phyloP scores from a whole-genome alignment of 805 yeast species.

The Metschnikowia similis region DNA sequence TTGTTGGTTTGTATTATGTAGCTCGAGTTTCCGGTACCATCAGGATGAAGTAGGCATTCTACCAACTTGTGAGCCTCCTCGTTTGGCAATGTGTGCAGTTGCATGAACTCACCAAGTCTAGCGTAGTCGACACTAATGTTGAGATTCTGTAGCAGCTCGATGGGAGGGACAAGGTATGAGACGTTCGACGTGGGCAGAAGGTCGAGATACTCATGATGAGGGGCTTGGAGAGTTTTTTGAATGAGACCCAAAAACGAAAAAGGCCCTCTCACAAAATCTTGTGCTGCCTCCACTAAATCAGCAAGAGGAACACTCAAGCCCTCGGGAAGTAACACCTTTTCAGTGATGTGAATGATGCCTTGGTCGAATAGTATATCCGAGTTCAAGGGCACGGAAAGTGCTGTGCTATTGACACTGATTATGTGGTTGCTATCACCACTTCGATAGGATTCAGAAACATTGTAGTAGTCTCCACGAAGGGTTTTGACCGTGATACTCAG shows the following conservation, averaged over 20 bases:
- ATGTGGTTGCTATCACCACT: constrained; percentile 21
- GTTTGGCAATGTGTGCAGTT: constrained; percentile 66
- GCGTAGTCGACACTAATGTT: constrained; percentile 44
- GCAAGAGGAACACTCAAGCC: constrained; percentile 47
- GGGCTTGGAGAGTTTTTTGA: constrained; percentile 37
- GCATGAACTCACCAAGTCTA: constrained; percentile 51
- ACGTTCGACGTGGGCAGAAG: constrained; percentile 26
- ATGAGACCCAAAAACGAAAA: constrained; percentile 45
- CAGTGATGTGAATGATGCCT: constrained; percentile 79
- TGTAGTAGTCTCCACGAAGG: constrained; percentile 27
- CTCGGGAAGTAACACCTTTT: constrained; percentile 53
- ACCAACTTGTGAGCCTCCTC: constrained; percentile 45
- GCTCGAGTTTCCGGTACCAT: constrained; percentile 4
- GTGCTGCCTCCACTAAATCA: constrained; percentile 56
- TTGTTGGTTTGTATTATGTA: constrained; percentile 13
- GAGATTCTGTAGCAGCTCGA: constrained; percentile 48
- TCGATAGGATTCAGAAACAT: constrained; percentile 17
- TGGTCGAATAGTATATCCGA: constrained; percentile 72
- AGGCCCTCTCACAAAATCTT: constrained; percentile 21
- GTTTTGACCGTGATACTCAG: constrained; percentile 15
- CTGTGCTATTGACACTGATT: constrained; percentile 29
- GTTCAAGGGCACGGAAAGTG: constrained; percentile 36
- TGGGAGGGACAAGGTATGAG: constrained; percentile 72
- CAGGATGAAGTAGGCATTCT: constrained; percentile 38
- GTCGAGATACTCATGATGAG: constrained; percentile 37